Evolutionary conservation across 352 stramenopile genomes (phyloP).

Genomic region (Saprolegnia diclina): DNA sequence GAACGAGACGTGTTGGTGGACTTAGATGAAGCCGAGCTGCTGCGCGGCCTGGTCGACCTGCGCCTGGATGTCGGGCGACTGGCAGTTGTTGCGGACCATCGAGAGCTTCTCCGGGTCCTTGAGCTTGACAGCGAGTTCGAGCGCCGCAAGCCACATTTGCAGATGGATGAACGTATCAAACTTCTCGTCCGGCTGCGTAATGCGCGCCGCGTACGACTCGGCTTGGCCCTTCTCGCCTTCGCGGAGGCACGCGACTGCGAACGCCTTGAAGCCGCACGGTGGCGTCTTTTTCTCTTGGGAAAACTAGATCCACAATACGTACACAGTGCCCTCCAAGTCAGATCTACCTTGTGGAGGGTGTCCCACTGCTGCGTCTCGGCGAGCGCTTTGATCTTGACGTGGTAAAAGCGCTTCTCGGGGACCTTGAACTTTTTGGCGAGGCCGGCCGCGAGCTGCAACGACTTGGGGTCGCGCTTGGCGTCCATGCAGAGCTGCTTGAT

Average conservation of each 20-base stretch:
- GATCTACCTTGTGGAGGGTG: slow-evolving; percentile 67
- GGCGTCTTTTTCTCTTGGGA: slow-evolving; percentile 82
- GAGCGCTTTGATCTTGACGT: slow-evolving; percentile 86
- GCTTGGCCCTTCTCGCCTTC: slow-evolving; percentile 74
- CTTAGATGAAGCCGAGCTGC: slow-evolving; percentile 64
- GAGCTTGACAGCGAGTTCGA: slow-evolving; percentile 77
- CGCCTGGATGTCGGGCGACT: slow-evolving; percentile 63
- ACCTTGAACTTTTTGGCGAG: slow-evolving; percentile 88
- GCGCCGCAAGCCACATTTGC: slow-evolving; percentile 74
- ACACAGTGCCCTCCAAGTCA: too few relatives aligned
- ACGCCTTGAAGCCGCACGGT: slow-evolving; percentile 79
- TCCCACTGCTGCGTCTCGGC: slow-evolving; percentile 83
- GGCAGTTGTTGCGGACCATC: slow-evolving; percentile 72
- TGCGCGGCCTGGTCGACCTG: slow-evolving; percentile 76
- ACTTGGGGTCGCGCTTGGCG: slow-evolving; percentile 77
- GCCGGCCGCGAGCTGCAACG: slow-evolving; percentile 51
- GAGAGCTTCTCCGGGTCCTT: slow-evolving; percentile 85
- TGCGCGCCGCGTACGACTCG: slow-evolving; percentile 75
- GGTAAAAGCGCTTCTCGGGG: slow-evolving; percentile 86
- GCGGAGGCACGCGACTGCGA: slow-evolving; percentile 68
- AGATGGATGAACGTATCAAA: slow-evolving; percentile 83
- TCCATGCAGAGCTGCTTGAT: slow-evolving; percentile 74
- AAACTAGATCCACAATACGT: slow-evolving; percentile 40
- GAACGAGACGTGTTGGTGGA: background rate
- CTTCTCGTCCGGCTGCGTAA: slow-evolving; percentile 78